Evolutionary conservation across 2,329 filamentous ascomycete species (phyloP), one percentile per base, ranked within the genome.

Genomic region (Colletotrichum salicis): DNA sequence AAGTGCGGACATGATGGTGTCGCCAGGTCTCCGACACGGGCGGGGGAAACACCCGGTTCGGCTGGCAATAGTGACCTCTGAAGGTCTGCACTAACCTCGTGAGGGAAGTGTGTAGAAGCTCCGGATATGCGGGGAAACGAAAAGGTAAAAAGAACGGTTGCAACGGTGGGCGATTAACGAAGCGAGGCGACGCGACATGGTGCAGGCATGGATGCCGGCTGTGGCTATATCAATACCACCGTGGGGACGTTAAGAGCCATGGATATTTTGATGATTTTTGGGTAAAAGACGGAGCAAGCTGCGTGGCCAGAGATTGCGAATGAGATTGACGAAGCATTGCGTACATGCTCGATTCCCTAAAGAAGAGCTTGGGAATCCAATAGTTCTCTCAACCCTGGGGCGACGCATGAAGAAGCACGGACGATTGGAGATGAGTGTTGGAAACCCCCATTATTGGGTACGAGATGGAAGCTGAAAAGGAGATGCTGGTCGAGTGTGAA

Each of bases 381-480:
- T 65, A 65, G 63, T 58, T 29, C n/a, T 31, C 22, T 8, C 31
- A 48, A 57, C 55, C 55, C 70, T 56, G 59, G 70, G 27, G 24
- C 22, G 37, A 48, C 41, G 73, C 71, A 74, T 74, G 64, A 73
- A 71, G 60, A 57, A 67, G 71, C 73, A 74, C 71, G 37, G 73
- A 73, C 71, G 52, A 19, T 45, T 73, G 64, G 73, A 74, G 71
- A 74, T 73, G 73, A 74, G 71, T 65, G 11, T 70, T 63, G 52
- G 54, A 54, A 57, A 41, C 51, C 19, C 45, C 58, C 56, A 62
- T 67, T 52, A 56, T 65, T 66, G 61, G 67, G 67, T 71, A 69
- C 65, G 59, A 69, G 65, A 57, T 60, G 55, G 70, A 71, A 65
- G 70, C 70, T 71, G 65, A 64, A 71, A 62, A 71, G 65, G 60